Base-by-base conservation (phyloP, 352 stramenopile species). In the Globisporangium okanoganense region DNA sequence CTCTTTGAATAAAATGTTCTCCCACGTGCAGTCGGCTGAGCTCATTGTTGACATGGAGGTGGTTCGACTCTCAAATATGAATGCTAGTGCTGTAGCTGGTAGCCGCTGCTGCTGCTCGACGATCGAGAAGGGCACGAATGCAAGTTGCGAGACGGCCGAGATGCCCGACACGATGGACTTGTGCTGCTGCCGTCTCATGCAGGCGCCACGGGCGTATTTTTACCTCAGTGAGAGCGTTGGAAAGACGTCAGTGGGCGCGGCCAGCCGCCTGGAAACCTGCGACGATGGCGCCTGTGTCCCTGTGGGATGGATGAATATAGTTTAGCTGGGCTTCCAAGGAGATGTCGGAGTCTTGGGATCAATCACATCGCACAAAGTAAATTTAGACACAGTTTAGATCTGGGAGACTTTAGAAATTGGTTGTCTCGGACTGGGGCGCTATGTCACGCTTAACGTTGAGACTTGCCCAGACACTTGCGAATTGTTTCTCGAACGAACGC, bases 1-100 rank as follows among this genome's bases (percentile, higher is more conserved):
- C 20, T 97, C 87, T 5, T 70, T 59, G 71, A 95, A 95, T 5
- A 69, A 57, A 48, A 96, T 94, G 48, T 82, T 82, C 36, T 87
- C 77, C 88, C 88, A 97, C 1, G 13, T 44, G 5, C 22, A 49
- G 9, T 59, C 52, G 5, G 24, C 5, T 36, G 54, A 16, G 3
- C 9, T 33, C 40, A 31, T 22, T 16, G 9, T 44, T 18, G 24
- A 2, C 50, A 14, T 38, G 22, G 22, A 24, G 13, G 24, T 13
- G 18, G 14, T 16, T 47, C 56, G 31, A 25, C 10, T 25, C 10
- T 25, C 38, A 33, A 10, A 20, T 3, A 16, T n/a, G 35, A 55
- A 25, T 13, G 25, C 48, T 25, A 22, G 18, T 40, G 27, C 16
- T 40, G 36, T 27, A 31, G 50, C 33, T 56, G 35, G 5, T 7